Percentiles rank a stretch among this genome's conserved stretches.
Conservation (phyloP, 257 asterid species). For the Echium plantagineum region DNA sequence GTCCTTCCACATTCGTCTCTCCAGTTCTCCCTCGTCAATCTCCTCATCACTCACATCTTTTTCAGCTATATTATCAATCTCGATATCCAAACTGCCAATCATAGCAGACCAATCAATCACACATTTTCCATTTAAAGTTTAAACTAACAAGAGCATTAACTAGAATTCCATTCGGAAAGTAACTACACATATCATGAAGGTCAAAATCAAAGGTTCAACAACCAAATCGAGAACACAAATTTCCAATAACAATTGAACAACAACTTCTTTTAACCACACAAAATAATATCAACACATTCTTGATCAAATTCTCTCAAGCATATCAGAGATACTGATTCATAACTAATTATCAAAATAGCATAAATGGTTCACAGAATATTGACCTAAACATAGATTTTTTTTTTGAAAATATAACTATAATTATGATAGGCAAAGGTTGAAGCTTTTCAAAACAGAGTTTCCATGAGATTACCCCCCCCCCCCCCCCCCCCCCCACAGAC, state of each 20-base stretch:
- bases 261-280: background rate
- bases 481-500: no score
- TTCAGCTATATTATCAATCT: constrained; percentile 44
- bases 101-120: constrained; percentile 12
- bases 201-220: background rate
- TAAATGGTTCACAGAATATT: constrained; percentile 3
- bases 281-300: background rate
- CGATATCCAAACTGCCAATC: constrained; percentile 51
- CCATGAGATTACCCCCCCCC: no score
- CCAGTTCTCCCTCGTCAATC: constrained; percentile 49
- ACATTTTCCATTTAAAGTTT: background rate
- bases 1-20: constrained; percentile 71
- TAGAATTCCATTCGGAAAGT: background rate
- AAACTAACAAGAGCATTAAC: constrained; percentile 1
- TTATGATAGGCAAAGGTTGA: background rate
- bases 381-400: background rate
- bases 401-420: background rate
- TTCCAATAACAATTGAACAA: background rate
- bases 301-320: background rate
- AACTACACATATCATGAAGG: background rate
- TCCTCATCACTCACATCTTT: constrained; percentile 73
- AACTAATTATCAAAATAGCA: background rate
- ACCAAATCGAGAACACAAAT: background rate
- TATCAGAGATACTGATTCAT: background rate
- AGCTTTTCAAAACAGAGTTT: no score